These are phyloP conservation scores for Picea mariana DNA, from an alignment of 83 land plant species.

Conservation along the genomic window DNA sequence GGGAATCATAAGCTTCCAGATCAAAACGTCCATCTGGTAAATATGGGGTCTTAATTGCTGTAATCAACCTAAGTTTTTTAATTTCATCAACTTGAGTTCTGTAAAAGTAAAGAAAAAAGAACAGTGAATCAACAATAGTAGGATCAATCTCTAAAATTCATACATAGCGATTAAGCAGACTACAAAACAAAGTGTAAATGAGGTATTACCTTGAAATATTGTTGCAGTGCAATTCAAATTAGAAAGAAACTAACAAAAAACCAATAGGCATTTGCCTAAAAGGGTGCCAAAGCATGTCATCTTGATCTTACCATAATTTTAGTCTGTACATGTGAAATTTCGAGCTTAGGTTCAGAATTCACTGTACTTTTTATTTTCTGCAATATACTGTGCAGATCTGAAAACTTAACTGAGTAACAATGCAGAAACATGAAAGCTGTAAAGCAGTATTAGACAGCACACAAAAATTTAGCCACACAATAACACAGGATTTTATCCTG, in stretches of 20 bases:
- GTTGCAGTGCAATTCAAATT: not conserved
- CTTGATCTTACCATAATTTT: no score
- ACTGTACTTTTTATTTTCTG: no score
- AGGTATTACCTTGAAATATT: not conserved
- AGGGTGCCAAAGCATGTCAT: no score
- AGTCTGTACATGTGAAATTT: no score
- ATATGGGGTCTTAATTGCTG: conserved; percentile 97
- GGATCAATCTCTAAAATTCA: not conserved
- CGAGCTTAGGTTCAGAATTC: no score
- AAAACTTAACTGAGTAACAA: no score
- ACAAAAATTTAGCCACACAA: no score
- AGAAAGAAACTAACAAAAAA: not conserved
- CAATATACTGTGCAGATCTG: no score
- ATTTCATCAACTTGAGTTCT: conserved; percentile 87
- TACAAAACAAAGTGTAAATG: not conserved
- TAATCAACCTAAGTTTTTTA: conserved; percentile 72
- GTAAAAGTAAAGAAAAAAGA: conserved; percentile 25
- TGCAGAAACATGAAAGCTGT: no score
- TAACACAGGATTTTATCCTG: no score
- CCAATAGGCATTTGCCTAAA: not conserved
- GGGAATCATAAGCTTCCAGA: conserved; percentile 79
- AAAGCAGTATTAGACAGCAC: no score
- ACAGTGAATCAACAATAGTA: not conserved
- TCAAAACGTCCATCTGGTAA: conserved; percentile 95
- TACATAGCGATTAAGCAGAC: not conserved